Evolutionary conservation across 169 alveolate species (phyloP).

Genomic region (Cryptosporidium viatorum): DNA sequence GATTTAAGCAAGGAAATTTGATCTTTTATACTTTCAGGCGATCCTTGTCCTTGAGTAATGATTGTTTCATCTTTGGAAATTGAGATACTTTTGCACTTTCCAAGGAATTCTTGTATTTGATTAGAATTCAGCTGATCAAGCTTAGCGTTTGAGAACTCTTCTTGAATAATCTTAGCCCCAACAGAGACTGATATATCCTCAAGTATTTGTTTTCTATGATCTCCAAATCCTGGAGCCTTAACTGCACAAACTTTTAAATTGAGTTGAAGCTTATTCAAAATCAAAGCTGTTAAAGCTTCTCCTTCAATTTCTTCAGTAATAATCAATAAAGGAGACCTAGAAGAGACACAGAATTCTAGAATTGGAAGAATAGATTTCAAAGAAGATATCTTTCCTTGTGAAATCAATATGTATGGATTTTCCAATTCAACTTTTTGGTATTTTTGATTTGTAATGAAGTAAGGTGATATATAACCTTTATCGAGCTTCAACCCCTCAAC

Average conservation of each 20-base stretch:
- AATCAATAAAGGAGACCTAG: conserved; percentile 93
- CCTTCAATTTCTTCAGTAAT: conserved; percentile 99
- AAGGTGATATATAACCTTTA: conserved; percentile 98
- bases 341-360: conserved; percentile 94
- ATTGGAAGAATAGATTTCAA: conserved; percentile 91
- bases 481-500: conserved; percentile 99
- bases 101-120: conserved; percentile 85
- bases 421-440: conserved; percentile 96
- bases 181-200: conserved; percentile 96
- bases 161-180: conserved; percentile 94
- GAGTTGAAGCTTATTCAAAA: conserved; percentile 96
- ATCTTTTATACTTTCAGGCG: conserved; percentile 89
- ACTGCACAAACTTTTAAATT: conserved; percentile 98
- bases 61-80: conserved; percentile 98
- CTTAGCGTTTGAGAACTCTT: conserved; percentile 87
- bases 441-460: conserved; percentile 96
- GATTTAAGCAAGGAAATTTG: conserved; percentile 92
- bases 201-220: conserved; percentile 95
- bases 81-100: conserved; percentile 94
- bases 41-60: conserved; percentile 96
- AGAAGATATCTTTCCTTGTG: conserved; percentile 94
- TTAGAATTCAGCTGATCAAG: conserved; percentile 65
- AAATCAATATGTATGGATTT: conserved; percentile 94
- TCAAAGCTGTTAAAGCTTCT: conserved; percentile 98
- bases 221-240: conserved; percentile 98